These are phyloP conservation scores for Paraconiothyrium brasiliense DNA, from an alignment of 2,329 filamentous ascomycete genomes.

Conservation along the genomic window DNA sequence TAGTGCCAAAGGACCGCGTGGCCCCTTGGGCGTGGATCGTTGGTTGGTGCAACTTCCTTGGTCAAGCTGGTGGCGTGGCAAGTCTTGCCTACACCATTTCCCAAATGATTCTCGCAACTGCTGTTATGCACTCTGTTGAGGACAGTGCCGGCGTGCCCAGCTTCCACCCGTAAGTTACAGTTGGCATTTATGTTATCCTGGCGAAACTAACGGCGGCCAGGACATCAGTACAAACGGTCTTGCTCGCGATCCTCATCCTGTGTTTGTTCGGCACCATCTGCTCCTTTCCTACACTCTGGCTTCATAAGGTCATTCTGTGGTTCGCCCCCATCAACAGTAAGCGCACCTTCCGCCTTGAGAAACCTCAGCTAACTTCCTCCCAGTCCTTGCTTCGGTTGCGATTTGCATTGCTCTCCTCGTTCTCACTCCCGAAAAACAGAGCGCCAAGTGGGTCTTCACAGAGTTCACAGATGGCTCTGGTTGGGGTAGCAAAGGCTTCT, in stretches of 20 bases:
- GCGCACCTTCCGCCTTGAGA: background rate
- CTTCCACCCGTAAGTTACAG: conserved; percentile 64
- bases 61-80: conserved; percentile 70
- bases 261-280: conserved; percentile 67
- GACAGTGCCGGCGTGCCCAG: conserved; percentile 57
- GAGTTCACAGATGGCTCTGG: conserved; percentile 70
- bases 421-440: conserved; percentile 67
- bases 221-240: conserved; percentile 66
- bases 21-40: conserved; percentile 72
- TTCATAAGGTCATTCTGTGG: conserved; percentile 70
- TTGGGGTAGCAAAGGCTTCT: conserved; percentile 69
- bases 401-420: conserved; percentile 68
- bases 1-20: conserved; percentile 68
- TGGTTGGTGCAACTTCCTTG: conserved; percentile 73
- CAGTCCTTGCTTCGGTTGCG: conserved; percentile 66
- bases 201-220: conserved; percentile 46
- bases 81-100: conserved; percentile 70
- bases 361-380: background rate
- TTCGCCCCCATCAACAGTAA: conserved; percentile 72
- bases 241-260: conserved; percentile 65
- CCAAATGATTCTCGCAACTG: conserved; percentile 70
- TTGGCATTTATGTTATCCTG: too few species aligned
- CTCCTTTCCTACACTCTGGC: conserved; percentile 67
- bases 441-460: conserved; percentile 68
- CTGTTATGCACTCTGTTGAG: conserved; percentile 68